Base-by-base conservation (phyloP, 176 grass and related monocot genomes). In the Eragrostis curvula region DNA sequence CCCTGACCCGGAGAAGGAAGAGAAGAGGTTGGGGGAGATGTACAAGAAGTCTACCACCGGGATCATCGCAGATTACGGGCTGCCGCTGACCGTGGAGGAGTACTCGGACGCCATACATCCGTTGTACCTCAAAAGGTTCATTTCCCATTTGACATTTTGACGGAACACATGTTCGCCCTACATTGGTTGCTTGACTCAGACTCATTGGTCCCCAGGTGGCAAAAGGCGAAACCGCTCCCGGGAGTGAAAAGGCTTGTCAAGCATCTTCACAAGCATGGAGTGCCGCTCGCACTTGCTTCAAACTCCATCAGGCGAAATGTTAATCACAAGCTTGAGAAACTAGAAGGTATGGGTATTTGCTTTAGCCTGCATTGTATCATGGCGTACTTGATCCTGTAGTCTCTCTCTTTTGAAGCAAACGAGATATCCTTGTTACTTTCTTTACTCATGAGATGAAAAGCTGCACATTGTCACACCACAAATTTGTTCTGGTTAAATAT, bases 281-380 rank as follows among this genome's bases (percentile, higher is more conserved):
- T 94, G 30, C 95, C 92, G 2, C 48, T 97, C 44, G 95, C 83
- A 46, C 68, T 97, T 81, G 95, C 95, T 89, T 97, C 95, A 12
- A 97, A 97, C 79, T 97, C 95, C 14, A 36, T 89, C 45, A 97
- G 88, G 84, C 87, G 83, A 73, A 85, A 97, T 79, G 71, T 97
- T 11, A 85, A 94, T 58, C 82, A 73, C 59, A 97, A 97, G 61
- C 71, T 94, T 63, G 28, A 81, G 24, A 79, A 81, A 69, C 65
- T 94, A 42, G 72, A 77, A 89, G 95, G 95, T 97, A 51, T 49
- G 39, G 3, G 9, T 56, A 1, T 79, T 75, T 68, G 29, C 67
- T 51, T 62, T 18, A 59, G 18, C 61, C 49, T 43, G 51, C 51
- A 52, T 7, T 67, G 41, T 55, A 64, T 75, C 61, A 78, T 30